phyloP scores from a whole-genome alignment of 441 rosid genomes.

The Pelargonium exstipulatum region DNA sequence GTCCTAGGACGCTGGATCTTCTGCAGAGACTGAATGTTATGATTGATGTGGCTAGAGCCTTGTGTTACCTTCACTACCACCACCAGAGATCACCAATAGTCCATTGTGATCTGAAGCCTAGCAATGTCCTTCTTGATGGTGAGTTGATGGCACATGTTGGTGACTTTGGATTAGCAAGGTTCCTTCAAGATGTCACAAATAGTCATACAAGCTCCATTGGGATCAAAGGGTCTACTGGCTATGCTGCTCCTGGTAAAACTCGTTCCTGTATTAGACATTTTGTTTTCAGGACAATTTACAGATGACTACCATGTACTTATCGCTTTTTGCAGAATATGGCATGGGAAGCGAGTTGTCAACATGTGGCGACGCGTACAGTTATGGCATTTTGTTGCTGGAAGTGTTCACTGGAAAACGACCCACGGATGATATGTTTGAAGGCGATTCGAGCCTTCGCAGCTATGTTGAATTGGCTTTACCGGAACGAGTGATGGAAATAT shows the following conservation, averaged over 20 bases:
- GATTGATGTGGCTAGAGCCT: neutral
- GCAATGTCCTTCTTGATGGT: slow-evolving; percentile 12
- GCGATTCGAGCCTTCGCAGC: slow-evolving; percentile 5
- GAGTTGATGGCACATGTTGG: slow-evolving; percentile 10
- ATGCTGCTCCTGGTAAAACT: slow-evolving; percentile 18
- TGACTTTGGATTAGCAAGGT: slow-evolving; percentile 17
- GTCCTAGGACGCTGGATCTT: neutral
- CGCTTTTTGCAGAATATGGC: slow-evolving; percentile 7
- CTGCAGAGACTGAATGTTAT: slow-evolving; percentile 13
- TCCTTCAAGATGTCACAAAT: accelerated
- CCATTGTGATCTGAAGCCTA: slow-evolving; percentile 21
- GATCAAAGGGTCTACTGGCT: slow-evolving; percentile 10
- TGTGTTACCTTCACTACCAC: slow-evolving; percentile 14
- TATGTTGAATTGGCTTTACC: neutral
- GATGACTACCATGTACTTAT: too few species aligned
- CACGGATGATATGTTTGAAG: slow-evolving; percentile 8
- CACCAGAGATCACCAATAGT: neutral
- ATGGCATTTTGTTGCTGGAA: slow-evolving; percentile 14
- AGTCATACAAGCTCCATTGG: neutral
- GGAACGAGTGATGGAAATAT: neutral
- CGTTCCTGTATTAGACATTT: neutral
- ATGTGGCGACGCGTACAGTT: slow-evolving; percentile 9
- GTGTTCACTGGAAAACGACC: slow-evolving; percentile 14
- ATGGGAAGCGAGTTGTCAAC: slow-evolving; percentile 5
- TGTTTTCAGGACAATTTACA: too few species aligned